Evolutionary conservation across 1,284 basidiomycete genomes (phyloP).

Genomic region (Ganoderma sp.): DNA sequence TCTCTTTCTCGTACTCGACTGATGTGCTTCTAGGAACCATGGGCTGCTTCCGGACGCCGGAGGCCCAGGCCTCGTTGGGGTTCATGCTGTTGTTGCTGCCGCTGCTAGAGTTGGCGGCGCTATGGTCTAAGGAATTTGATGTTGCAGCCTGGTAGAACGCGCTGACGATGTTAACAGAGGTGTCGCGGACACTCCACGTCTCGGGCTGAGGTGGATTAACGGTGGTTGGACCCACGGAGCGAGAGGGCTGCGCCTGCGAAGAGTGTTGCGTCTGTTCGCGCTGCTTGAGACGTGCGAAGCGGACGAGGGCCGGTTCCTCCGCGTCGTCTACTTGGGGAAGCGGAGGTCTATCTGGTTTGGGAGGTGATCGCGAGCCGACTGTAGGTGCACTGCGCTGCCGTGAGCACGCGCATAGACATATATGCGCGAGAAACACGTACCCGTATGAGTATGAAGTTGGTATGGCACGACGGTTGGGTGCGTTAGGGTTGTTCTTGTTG

Average conservation of each 20-base stretch:
- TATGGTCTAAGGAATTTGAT: constrained; percentile 46
- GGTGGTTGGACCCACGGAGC: constrained; percentile 37
- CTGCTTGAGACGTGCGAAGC: constrained; percentile 60
- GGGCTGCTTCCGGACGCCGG: constrained; percentile 52
- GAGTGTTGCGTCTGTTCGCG: constrained; percentile 52
- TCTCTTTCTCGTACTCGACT: constrained; percentile 76
- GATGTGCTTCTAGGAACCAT: constrained; percentile 72
- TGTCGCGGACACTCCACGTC: constrained; percentile 76
- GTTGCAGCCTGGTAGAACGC: constrained; percentile 75
- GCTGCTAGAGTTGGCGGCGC: constrained; percentile 40
- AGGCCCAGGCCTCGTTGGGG: constrained; percentile 69
- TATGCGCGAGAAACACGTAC: constrained; percentile 46
- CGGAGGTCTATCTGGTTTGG: constrained; percentile 48
- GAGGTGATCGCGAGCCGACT: constrained; percentile 62
- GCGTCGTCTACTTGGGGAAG: constrained; percentile 42
- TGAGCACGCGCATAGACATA: constrained; percentile 30
- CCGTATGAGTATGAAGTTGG: constrained; percentile 73
- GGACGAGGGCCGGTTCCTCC: constrained; percentile 54
- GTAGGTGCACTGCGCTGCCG: constrained; percentile 58
- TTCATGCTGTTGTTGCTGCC: constrained; percentile 27
- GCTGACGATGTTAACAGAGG: constrained; percentile 82
- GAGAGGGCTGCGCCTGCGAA: constrained; percentile 45
- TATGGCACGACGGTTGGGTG: constrained; percentile 47
- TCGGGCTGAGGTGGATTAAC: constrained; percentile 58
- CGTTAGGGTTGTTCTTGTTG: constrained; percentile 55